Evolutionary conservation across 2,329 filamentous ascomycete species (phyloP), one percentile per base, ranked within the genome.

Genomic region (Lecanicillium sp.): DNA sequence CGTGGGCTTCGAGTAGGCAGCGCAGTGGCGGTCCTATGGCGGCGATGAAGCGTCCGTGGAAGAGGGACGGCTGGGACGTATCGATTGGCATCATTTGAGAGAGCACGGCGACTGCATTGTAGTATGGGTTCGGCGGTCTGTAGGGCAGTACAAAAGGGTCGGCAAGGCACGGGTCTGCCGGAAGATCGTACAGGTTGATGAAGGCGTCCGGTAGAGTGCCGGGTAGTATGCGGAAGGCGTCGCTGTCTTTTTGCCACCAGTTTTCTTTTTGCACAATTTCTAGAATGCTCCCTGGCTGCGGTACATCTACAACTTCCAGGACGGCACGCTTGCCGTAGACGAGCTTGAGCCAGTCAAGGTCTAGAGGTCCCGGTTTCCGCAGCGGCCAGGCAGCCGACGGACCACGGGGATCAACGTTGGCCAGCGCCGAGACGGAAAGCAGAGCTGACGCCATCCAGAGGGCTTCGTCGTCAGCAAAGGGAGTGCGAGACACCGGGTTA

Each of bases 331-430:
- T 81, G 0, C 73, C 72, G 11, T 72, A 65, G 41, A 62, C 67
- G 52, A 81, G 65, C 36, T 61, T 69, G 3, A 81, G 51, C 78
- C 77, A 83, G 47, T 73, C 64, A 2, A 81, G 58, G 44, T 79
- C 72, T 1, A 56, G 49, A 1, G 58, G 43, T 1, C 58, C 58
- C 0, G 60, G 52, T 3, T 56, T 45, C 28, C 62, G 68, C 2
- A 82, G 56, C 1, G 78, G 78, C 77, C 77, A 83, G 3, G 70
- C 62, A 39, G 71, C 53, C 36, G 66, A 54, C 0, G 71, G 58
- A 0, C 58, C 55, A 1, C 49, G 43, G 1, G 60, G 57, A 22
- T 71, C 66, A 17, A 72, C 52, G 17, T 62, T 61, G 25, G 64
- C 64, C 42, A 73, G 67, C 8, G 65, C 56, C 1, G 66, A 58